Base-by-base conservation (phyloP, 192 early-diverging fungal species). In the Umbelopsis sp. region DNA sequence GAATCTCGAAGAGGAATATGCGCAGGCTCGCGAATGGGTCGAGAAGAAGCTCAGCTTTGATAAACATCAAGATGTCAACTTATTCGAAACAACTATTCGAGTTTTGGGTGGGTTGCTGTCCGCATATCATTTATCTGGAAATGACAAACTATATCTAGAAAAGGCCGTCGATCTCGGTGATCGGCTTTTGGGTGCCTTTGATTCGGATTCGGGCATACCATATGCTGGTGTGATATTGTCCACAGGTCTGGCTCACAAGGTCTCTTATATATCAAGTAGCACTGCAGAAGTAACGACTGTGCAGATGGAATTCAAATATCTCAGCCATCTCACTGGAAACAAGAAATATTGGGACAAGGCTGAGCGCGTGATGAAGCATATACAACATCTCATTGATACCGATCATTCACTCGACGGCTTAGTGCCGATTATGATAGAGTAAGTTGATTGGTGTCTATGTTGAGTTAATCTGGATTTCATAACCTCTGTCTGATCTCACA, bases 1-100 rank as follows among this genome's bases (percentile, higher is more conserved):
- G 89, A 89, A 83, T 16, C 79, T 94, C 48, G 81, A 80, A 1
- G 79, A 88, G 8, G 94, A 97, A 67, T 97, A 92, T 71, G 50
- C 80, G 13, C 80, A 90, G 64, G 92, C 91, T 9, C 82, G 86
- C 18, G 77, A 76, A 46, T 91, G 88, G 87, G 85, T 96, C 12
- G 65, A 51, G 0, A 81, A 71, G 2, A 73, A 78, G 22, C 72
- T 97, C 1, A 78, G 85, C 35, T 95, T 90, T 80, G 81, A 90
- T 64, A 84, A 90, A 53, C 72, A 88, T 68, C 89, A 85, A 18
- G 79, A 88, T 58, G 86, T 91, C 33, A 89, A 88, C 70, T 75
- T 95, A 37, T 95, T 96, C 75, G 95, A 97, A 80, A 92, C 91
- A 21, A 93, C 91, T 1, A 95, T 96, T 69, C 84, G 94, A 20